Conservation (phyloP, 495 filamentous ascomycete genomes). For the Podospora tetraspora region DNA sequence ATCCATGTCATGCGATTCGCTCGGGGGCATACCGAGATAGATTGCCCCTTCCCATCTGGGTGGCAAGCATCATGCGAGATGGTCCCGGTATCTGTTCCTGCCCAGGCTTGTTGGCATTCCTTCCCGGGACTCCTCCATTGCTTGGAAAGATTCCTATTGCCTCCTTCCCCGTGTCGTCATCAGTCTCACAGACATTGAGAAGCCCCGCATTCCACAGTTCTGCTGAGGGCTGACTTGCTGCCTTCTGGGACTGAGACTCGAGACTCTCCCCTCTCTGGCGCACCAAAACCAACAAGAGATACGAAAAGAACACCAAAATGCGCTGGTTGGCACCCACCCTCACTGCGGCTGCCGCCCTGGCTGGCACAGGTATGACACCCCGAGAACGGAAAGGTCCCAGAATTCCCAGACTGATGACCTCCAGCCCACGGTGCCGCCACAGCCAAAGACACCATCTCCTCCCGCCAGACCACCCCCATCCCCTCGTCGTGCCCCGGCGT, state of each 20-base stretch:
- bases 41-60: background rate
- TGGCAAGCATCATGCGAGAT: background rate
- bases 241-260: background rate
- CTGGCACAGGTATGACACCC: background rate
- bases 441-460: background rate
- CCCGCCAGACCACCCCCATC: background rate
- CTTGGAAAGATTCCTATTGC: background rate
- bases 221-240: background rate
- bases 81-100: background rate
- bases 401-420: background rate
- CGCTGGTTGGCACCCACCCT: background rate
- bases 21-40: background rate
- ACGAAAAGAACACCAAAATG: background rate
- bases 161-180: background rate
- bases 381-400: no score
- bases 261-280: background rate
- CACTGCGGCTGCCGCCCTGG: background rate
- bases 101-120: background rate
- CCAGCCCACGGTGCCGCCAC: background rate
- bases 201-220: background rate
- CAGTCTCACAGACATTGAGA: background rate
- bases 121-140: background rate
- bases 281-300: background rate
- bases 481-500: constrained; percentile 27
- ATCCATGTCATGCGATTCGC: background rate